Evolutionary conservation across 495 filamentous ascomycete species (phyloP), one percentile per base, ranked within the genome.

Genomic region (Aspergillus saccharolyticus): DNA sequence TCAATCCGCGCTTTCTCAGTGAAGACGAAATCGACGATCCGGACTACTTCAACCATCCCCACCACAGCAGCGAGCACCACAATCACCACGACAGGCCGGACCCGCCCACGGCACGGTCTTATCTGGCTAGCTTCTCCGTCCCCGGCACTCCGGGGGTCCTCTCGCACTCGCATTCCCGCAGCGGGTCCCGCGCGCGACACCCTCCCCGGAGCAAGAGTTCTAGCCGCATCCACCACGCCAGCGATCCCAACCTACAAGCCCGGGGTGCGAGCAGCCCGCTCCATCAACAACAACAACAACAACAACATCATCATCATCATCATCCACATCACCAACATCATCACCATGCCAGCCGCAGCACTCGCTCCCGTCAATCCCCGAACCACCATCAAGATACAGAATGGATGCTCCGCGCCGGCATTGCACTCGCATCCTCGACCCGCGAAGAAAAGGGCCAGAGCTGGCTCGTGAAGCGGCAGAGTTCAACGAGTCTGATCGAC

Each of bases 381-480:
- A 54, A 30, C 19, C 28, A 58, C 56, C 64, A 73, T 58, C 67
- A 64, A 39, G 82, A 88, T 54, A 78, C 79, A 19, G 87, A 90
- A 73, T 92, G 89, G 88, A 78, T 94, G 57, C 78, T 88, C 17
- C 85, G 87, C 49, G 82, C 87, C 2, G 89, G 88, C 1, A 85
- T 87, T 10, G 70, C 85, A 20, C 82, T 92, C 14, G 82, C 86
- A n/a, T 80, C 82, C 4, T 84, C 85, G 46, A 78, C 86, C 2
- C 78, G 89, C 56, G 89, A 92, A 60, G 83, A 83, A 63, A 92
- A 91, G 66, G 89, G 89, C 14, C 88, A 91, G 67, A 77, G 82
- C 44, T 94, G 89, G 89, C 80, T 94, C 3, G 78, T 80, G 5
- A 86, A 87, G 56, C 82, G 87, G 53, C 83, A 82, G 28, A 88